These are phyloP conservation scores for Penicillium griseofulvum DNA, from an alignment of 2,329 filamentous ascomycete genomes.

Conservation along the genomic window DNA sequence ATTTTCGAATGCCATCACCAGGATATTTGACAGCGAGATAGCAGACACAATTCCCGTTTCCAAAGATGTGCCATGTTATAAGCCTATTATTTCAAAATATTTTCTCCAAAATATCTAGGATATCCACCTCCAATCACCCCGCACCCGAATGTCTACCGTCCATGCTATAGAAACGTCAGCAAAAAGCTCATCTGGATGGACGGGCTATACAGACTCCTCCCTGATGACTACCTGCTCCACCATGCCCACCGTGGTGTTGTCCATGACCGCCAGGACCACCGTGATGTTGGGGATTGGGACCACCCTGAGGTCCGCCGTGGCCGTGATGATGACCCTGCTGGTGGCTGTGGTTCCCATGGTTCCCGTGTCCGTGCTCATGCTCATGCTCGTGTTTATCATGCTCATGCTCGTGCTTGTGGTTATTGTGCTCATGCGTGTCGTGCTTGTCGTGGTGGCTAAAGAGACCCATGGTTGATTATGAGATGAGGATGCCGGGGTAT, in stretches of 20 bases:
- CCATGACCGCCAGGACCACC: background rate
- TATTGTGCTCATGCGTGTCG: background rate
- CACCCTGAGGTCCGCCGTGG: background rate
- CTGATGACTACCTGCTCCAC: background rate
- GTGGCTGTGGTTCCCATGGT: background rate
- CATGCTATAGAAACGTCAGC: background rate
- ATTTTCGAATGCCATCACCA: background rate
- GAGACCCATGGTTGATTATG: background rate
- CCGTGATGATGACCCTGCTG: background rate
- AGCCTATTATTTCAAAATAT: background rate
- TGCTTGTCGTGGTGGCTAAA: constrained; percentile 2
- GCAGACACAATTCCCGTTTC: background rate
- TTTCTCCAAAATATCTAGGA: no score
- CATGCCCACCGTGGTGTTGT: background rate
- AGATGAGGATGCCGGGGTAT: background rate
- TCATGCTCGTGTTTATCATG: background rate
- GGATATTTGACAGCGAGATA: background rate
- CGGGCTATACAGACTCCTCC: background rate
- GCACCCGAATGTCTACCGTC: background rate
- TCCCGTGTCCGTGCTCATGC: background rate
- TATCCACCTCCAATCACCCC: background rate
- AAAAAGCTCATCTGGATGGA: background rate
- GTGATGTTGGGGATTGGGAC: background rate
- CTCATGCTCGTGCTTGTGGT: background rate
- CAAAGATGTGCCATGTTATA: background rate